phyloP scores from a whole-genome alignment of 1,284 basidiomycete species.

The Mixia osmundae region DNA sequence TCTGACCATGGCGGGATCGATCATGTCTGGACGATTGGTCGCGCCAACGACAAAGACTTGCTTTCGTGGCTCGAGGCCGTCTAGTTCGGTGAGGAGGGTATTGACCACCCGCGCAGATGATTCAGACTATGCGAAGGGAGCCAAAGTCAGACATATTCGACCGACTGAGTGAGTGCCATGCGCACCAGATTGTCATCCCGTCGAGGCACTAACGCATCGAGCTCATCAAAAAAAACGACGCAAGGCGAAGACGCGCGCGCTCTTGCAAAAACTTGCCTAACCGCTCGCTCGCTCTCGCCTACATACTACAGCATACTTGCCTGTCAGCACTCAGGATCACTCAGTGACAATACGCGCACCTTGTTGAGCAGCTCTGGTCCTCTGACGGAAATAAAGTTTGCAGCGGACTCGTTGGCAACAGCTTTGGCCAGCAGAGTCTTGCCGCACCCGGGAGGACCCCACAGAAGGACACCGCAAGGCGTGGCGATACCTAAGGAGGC shows the following conservation, averaged over 20 bases:
- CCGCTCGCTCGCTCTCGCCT: slow-evolving; percentile 85
- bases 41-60: slow-evolving; percentile 89
- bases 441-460: slow-evolving; percentile 94
- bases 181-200: slow-evolving; percentile 74
- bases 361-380: slow-evolving; percentile 92
- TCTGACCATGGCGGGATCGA: slow-evolving; percentile 94
- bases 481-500: slow-evolving; percentile 60
- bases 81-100: slow-evolving; percentile 84
- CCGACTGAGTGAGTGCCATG: slow-evolving; percentile 32
- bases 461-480: slow-evolving; percentile 77
- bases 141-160: slow-evolving; percentile 29
- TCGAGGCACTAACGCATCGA: slow-evolving; percentile 83
- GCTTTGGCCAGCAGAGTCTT: slow-evolving; percentile 92
- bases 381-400: slow-evolving; percentile 94
- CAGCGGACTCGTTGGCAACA: slow-evolving; percentile 77
- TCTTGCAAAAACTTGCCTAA: slow-evolving; percentile 74
- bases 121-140: too few species aligned
- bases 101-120: slow-evolving; percentile 93
- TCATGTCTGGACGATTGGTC: slow-evolving; percentile 97
- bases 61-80: slow-evolving; percentile 73
- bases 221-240: slow-evolving; percentile 85
- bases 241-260: slow-evolving; percentile 71
- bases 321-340: neutral
- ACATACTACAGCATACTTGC: slow-evolving; percentile 46
- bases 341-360: too few species aligned